Conservation (phyloP, 1,284 basidiomycete genomes). For the Sporisorium reilianum region DNA sequence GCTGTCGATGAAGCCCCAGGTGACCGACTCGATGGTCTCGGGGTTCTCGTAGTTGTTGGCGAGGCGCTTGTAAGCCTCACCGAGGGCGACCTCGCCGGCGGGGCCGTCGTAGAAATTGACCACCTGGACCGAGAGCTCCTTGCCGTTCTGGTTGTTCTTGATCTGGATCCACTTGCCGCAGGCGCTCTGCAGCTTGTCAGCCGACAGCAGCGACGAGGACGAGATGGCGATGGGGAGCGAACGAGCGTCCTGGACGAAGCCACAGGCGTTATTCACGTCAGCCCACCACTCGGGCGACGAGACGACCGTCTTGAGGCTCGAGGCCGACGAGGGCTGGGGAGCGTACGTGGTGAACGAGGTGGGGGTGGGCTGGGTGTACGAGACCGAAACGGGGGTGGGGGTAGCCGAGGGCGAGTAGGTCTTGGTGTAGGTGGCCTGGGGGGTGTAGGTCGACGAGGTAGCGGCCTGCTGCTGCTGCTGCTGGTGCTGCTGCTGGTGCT, state of each 20-base stretch:
- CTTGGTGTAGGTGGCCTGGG: conserved; percentile 15
- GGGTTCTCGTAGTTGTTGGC: conserved; percentile 45
- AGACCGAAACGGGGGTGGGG: conserved; percentile 21
- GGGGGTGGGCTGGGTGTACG: conserved; percentile 32
- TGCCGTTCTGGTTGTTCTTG: conserved; percentile 59
- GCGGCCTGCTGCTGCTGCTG: conserved; percentile 32
- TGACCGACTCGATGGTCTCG: conserved; percentile 50
- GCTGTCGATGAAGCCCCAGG: conserved; percentile 59
- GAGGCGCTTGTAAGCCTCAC: conserved; percentile 50
- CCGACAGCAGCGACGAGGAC: conserved; percentile 35
- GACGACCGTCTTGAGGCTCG: conserved; percentile 46
- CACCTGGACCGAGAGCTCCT: conserved; percentile 54
- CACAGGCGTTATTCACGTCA: conserved; percentile 40
- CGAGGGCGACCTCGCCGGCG: conserved; percentile 45
- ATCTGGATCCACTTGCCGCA: conserved; percentile 60
- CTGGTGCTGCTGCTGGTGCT: conserved; percentile 31
- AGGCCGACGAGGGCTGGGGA: conserved; percentile 41
- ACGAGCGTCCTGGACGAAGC: conserved; percentile 28
- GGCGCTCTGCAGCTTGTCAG: conserved; percentile 42
- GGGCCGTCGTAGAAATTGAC: conserved; percentile 44
- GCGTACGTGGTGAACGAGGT: conserved; percentile 25
- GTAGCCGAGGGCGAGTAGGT: conserved; percentile 18
- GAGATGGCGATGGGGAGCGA: conserved; percentile 55
- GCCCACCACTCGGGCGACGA: conserved; percentile 53
- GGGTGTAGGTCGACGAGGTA: conserved; percentile 24